Evolutionary conservation across 176 grass and related monocot species (phyloP).

Genomic region (Carex myosuroides): DNA sequence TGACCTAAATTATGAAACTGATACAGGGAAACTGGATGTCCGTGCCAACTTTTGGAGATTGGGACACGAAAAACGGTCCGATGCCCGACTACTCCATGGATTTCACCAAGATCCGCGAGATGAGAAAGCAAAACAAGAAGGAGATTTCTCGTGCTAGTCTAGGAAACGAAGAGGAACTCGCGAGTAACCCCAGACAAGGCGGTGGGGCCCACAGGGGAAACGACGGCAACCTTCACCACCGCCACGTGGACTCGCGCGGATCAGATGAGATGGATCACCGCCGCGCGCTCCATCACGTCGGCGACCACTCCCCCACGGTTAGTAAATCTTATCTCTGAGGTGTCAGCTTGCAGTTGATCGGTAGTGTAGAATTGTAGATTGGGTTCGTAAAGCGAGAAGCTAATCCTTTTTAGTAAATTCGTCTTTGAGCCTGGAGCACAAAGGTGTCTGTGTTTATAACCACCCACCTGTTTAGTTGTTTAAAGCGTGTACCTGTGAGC

Average conservation of each 20-base stretch:
- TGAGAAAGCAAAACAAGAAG: constrained; percentile 93
- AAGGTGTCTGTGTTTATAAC: background rate
- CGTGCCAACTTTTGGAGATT: constrained; percentile 86
- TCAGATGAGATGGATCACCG: constrained; percentile 27
- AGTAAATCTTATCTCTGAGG: background rate
- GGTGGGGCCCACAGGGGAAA: background rate
- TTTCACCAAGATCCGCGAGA: constrained; percentile 98
- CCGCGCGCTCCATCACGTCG: constrained; percentile 38
- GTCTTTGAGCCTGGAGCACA: background rate
- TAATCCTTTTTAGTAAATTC: background rate
- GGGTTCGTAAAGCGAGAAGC: background rate
- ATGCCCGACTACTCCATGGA: constrained; percentile 96
- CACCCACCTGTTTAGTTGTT: background rate
- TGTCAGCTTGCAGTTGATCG: background rate
- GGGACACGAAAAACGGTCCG: constrained; percentile 88
- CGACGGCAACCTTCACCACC: background rate
- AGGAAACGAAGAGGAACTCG: constrained; percentile 61
- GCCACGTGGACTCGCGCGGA: constrained; percentile 11
- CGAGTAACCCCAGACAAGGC: constrained; percentile 18
- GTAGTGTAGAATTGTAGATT: background rate
- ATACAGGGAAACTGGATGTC: constrained; percentile 54
- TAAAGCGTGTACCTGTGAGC: background rate
- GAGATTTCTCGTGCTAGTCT: constrained; percentile 70
- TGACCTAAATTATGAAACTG: constrained; percentile 23
- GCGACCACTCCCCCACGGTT: constrained; percentile 56